Conservation (phyloP, 2,329 filamentous ascomycete species). For the Colletotrichum tamarilloi region DNA sequence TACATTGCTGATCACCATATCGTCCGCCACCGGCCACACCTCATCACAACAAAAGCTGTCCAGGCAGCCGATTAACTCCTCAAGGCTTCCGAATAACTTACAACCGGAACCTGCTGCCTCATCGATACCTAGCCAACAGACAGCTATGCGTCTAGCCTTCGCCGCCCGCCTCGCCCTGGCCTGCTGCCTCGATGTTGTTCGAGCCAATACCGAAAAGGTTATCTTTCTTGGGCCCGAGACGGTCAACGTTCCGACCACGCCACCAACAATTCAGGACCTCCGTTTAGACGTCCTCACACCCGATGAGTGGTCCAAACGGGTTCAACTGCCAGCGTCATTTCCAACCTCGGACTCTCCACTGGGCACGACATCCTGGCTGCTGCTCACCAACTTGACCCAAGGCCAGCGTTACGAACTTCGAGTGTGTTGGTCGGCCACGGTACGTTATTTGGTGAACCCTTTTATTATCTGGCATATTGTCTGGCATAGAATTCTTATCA, state of each 20-base stretch:
- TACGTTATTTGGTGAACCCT: slow-evolving; percentile 58
- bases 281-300: slow-evolving; percentile 75
- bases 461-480: neutral
- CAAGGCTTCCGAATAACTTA: neutral
- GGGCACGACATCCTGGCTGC: slow-evolving; percentile 80
- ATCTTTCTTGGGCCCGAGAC: slow-evolving; percentile 82
- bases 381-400: slow-evolving; percentile 76
- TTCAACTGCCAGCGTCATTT: slow-evolving; percentile 75
- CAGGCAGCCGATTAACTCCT: neutral
- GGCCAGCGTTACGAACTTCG: slow-evolving; percentile 89
- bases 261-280: slow-evolving; percentile 69
- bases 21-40: neutral
- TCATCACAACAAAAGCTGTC: neutral
- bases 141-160: slow-evolving; percentile 5
- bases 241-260: slow-evolving; percentile 64
- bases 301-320: slow-evolving; percentile 65
- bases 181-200: neutral
- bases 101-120: neutral
- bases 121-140: neutral
- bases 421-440: slow-evolving; percentile 92
- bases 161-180: slow-evolving; percentile 3
- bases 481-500: slow-evolving; percentile 19
- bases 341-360: slow-evolving; percentile 62
- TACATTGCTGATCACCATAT: neutral
- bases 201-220: slow-evolving; percentile 88